These are phyloP conservation scores for Ustilago esculenta DNA, from an alignment of 1,284 basidiomycete genomes.

Conservation along the genomic window DNA sequence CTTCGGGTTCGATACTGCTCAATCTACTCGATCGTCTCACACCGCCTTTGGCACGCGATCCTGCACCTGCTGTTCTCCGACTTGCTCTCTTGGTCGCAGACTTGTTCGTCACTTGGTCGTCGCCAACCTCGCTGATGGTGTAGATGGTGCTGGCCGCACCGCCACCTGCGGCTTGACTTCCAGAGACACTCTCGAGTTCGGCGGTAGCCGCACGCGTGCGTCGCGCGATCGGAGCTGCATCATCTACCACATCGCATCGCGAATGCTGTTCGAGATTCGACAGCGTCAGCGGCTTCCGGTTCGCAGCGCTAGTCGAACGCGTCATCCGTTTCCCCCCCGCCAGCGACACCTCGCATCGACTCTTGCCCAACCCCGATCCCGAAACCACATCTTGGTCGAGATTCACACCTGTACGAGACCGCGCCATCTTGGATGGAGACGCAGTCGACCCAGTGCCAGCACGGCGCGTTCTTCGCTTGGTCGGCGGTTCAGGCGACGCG, in stretches of 20 bases:
- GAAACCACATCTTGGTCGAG: slow-evolving; percentile 1
- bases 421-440: slow-evolving; percentile 19
- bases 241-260: background rate
- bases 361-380: slow-evolving; percentile 13
- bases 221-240: slow-evolving; percentile 33
- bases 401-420: slow-evolving; percentile 21
- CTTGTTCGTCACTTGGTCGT: background rate
- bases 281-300: slow-evolving; percentile 44
- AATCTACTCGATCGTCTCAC: slow-evolving; percentile 38
- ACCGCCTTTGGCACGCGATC: background rate
- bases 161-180: slow-evolving; percentile 3
- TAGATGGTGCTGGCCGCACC: slow-evolving; percentile 37
- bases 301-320: slow-evolving; percentile 31
- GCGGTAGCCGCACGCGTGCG: slow-evolving; percentile 44
- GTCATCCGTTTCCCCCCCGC: slow-evolving; percentile 23
- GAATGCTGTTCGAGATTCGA: slow-evolving; percentile 41
- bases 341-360: slow-evolving; percentile 12
- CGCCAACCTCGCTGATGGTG: slow-evolving; percentile 42
- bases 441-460: background rate
- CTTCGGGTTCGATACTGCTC: slow-evolving; percentile 32
- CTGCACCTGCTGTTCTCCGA: background rate
- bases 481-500: slow-evolving; percentile 16
- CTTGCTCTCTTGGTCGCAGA: slow-evolving; percentile 6
- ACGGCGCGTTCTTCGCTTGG: slow-evolving; percentile 30
- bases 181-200: slow-evolving; percentile 29